Conservation (phyloP, 495 filamentous ascomycete species). For the Aspergillus ostianus region DNA sequence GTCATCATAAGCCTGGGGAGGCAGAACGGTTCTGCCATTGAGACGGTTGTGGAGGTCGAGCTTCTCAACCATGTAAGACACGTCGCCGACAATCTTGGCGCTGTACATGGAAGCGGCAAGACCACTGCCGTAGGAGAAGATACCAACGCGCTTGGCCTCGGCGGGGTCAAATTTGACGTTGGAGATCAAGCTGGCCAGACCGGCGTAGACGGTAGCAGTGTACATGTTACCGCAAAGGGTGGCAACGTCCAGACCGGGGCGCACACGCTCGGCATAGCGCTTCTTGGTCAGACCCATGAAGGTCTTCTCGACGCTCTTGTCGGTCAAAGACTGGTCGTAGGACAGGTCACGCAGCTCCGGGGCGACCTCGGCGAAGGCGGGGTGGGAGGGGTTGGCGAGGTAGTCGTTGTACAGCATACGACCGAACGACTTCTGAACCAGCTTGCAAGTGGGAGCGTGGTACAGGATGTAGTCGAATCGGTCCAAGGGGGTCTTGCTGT, state of each 20-base stretch:
- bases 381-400: conserved; percentile 70
- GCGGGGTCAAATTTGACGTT: conserved; percentile 68
- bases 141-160: conserved; percentile 79
- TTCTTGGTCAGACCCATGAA: conserved; percentile 97
- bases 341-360: conserved; percentile 81
- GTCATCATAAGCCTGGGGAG: conserved; percentile 83
- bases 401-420: conserved; percentile 97
- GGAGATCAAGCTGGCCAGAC: conserved; percentile 72
- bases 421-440: conserved; percentile 92
- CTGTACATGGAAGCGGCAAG: conserved; percentile 90
- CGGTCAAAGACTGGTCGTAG: conserved; percentile 80
- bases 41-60: conserved; percentile 78
- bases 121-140: conserved; percentile 96
- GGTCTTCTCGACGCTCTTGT: conserved; percentile 95
- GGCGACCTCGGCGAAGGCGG: conserved; percentile 82
- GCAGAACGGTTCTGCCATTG: conserved; percentile 64
- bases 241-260: conserved; percentile 79
- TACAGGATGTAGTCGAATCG: conserved; percentile 95
- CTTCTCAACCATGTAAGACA: conserved; percentile 70
- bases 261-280: conserved; percentile 84
- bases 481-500: conserved; percentile 69
- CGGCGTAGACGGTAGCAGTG: conserved; percentile 89
- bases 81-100: conserved; percentile 75
- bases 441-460: conserved; percentile 97
- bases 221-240: conserved; percentile 99